Evolutionary conservation across 805 yeast species (phyloP).

Genomic region (Cyberlindnera xishuangbannaensis): DNA sequence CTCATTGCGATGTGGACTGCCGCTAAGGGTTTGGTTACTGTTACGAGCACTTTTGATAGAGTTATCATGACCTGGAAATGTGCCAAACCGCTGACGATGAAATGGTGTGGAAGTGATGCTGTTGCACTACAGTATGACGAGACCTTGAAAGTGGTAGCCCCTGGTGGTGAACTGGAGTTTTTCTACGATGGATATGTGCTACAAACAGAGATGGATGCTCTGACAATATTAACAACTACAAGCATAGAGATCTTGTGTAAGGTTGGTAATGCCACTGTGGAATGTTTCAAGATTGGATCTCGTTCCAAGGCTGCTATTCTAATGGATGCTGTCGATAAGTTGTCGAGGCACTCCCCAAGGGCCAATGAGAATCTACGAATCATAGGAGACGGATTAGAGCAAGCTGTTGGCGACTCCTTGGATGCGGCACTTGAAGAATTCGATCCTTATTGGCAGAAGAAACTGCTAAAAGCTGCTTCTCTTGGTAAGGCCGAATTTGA

Average conservation of each 20-base stretch:
- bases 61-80: conserved; percentile 11
- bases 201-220: conserved; percentile 60
- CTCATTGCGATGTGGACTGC: conserved; percentile 10
- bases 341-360: conserved; percentile 65
- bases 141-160: conserved; percentile 66
- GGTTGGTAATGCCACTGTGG: conserved; percentile 51
- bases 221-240: conserved; percentile 51
- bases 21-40: conserved; percentile 6
- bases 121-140: conserved; percentile 56
- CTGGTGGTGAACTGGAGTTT: conserved; percentile 51
- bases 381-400: conserved; percentile 42
- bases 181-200: conserved; percentile 38
- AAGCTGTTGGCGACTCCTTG: conserved; percentile 68
- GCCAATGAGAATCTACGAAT: conserved; percentile 71
- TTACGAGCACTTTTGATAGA: conserved; percentile 6
- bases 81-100: conserved; percentile 25
- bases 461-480: conserved; percentile 69
- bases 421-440: conserved; percentile 74
- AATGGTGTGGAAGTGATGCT: conserved; percentile 88
- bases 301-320: conserved; percentile 76
- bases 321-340: conserved; percentile 67
- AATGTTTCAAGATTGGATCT: conserved; percentile 78
- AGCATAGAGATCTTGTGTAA: conserved; percentile 57
- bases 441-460: conserved; percentile 74
- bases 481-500: conserved; percentile 66